Percentiles rank a stretch among this genome's conserved stretches.
These are phyloP conservation scores for Nevesoporus exiguus DNA, from an alignment of 768 basidiomycete genomes.

Conservation along the genomic window DNA sequence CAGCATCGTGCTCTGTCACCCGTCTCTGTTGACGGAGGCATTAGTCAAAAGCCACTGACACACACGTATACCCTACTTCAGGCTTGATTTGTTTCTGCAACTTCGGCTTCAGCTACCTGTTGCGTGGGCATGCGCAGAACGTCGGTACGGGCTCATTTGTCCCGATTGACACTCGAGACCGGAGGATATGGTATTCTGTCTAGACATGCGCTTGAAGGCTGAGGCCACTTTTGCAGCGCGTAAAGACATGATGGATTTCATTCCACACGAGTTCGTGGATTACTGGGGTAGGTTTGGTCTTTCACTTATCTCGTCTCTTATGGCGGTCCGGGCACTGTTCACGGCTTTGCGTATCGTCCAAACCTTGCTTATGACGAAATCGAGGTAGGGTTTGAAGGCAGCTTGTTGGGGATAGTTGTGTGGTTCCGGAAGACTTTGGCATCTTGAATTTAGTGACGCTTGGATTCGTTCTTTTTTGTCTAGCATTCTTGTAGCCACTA, in stretches of 20 bases:
- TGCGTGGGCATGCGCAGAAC: constrained; percentile 39
- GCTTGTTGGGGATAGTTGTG: constrained; percentile 38
- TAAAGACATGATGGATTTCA: constrained; percentile 20
- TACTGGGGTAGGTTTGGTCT: constrained; percentile 32
- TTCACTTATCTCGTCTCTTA: neutral
- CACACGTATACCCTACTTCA: neutral
- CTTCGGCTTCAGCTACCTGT: constrained; percentile 19
- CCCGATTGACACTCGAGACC: neutral
- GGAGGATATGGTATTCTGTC: constrained; percentile 36
- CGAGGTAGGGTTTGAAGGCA: constrained; percentile 42
- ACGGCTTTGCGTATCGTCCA: constrained; percentile 49
- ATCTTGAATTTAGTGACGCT: constrained; percentile 2
- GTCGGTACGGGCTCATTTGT: constrained; percentile 12
- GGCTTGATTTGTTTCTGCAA: neutral
- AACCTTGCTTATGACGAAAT: constrained; percentile 41
- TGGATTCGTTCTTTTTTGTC: neutral
- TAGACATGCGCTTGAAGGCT: constrained; percentile 22
- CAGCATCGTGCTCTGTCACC: constrained; percentile 41
- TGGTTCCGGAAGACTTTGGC: constrained; percentile 41
- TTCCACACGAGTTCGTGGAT: constrained; percentile 36
- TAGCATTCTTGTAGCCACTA: neutral
- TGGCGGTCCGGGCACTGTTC: constrained; percentile 38
- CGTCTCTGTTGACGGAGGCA: constrained; percentile 29
- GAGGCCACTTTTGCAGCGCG: constrained; percentile 32
- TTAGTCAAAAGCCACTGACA: constrained; percentile 36